Base-by-base conservation (phyloP, 2,329 filamentous ascomycete species). In the Phialemoniopsis sp. region DNA sequence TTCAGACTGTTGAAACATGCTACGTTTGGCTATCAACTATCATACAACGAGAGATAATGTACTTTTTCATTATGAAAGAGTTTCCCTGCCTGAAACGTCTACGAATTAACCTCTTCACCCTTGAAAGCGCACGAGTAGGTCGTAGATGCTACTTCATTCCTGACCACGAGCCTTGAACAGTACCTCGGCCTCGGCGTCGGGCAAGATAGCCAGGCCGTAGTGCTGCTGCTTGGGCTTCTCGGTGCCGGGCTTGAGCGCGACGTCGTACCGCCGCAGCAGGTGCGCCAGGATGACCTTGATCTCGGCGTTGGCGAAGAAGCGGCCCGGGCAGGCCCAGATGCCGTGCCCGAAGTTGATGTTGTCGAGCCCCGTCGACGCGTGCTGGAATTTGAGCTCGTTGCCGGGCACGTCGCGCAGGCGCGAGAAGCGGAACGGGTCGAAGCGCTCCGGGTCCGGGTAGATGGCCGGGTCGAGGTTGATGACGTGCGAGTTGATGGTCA, bases 251-350 rank as follows among this genome's bases (percentile, higher is more conserved):
- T 26, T 26, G 10, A 6, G 21, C 10, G 6, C 10, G 21, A 26
- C 10, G 13, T 39, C 37, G 16, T 39, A 39, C 14, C 34, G 33
- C 32, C 34, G 19, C 16, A 39, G 33, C 9, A 39, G 37, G 31
- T 39, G 37, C 6, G 32, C 31, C 26, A 39, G 19, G 26, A 39
- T 31, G 15, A 39, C 21, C 26, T 39, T 39, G 37, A 19, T 30
- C 32, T 39, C 32, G 19, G 21, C 32, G 15, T 15, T 15, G 32
- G 32, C 37, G 31, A 39, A 39, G 37, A 39, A 39, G 21, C 37
- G 37, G 9, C 37, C 37, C 5, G 37, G 30, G 28, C 37, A 39
- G 32, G 32, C 37, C 17, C 17, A 34, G n/a, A 34, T n/a, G 32
- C 37, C 37, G 32, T 39, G 37, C 1, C 37, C 37, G 37, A 39